These are phyloP conservation scores for Tricholoma sp. DNA, from an alignment of 768 basidiomycete genomes.

Conservation along the genomic window DNA sequence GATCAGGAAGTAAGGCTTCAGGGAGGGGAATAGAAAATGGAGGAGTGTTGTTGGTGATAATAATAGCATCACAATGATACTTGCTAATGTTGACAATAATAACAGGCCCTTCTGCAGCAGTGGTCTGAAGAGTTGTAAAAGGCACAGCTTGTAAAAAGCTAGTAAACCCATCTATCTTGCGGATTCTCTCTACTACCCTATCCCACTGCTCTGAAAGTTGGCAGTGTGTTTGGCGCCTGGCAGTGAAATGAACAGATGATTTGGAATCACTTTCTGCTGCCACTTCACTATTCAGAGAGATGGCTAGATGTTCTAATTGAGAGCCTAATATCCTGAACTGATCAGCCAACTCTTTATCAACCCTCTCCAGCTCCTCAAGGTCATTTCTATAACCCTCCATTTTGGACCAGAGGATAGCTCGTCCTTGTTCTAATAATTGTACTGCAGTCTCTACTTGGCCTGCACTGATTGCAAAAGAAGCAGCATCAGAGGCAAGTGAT, in stretches of 20 bases:
- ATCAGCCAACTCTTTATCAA: too few species aligned
- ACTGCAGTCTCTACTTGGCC: constrained; percentile 16
- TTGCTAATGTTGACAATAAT: constrained; percentile 15
- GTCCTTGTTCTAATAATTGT: constrained; percentile 20
- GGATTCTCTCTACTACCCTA: too few species aligned
- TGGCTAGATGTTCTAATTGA: too few species aligned
- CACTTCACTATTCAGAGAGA: too few species aligned
- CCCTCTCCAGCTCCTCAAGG: too few species aligned
- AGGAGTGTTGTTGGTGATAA: neutral
- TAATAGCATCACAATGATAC: constrained; percentile 15
- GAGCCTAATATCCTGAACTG: too few species aligned
- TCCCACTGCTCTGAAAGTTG: too few species aligned
- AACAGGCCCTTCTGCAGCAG: constrained; percentile 14
- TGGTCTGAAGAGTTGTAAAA: constrained; percentile 9
- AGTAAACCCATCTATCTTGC: too few species aligned
- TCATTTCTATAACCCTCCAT: too few species aligned
- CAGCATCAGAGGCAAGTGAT: constrained; percentile 20
- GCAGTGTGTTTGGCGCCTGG: too few species aligned
- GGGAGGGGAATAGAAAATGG: constrained; percentile 8
- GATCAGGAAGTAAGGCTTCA: neutral
- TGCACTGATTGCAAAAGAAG: constrained; percentile 18
- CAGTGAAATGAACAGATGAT: too few species aligned
- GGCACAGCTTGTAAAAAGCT: constrained; percentile 12
- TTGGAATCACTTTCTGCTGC: too few species aligned
- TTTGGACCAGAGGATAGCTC: constrained; percentile 19